Base-by-base conservation (phyloP, 768 basidiomycete genomes). In the Agaricus subrufescens region DNA sequence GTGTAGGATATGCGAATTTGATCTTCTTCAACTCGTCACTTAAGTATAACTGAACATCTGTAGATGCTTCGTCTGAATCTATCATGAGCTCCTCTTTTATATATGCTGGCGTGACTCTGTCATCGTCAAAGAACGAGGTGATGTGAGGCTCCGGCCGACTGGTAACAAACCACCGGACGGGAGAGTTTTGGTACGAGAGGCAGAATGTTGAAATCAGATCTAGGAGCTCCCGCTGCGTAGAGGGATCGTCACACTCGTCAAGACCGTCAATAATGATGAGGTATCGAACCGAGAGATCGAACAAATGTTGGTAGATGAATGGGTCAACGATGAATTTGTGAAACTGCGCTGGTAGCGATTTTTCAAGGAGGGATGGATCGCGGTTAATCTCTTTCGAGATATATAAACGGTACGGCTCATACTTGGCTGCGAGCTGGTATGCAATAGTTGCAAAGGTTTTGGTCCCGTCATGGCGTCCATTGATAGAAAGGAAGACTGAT, bases 71-170 rank as follows among this genome's bases (percentile, higher is more conserved):
- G 10, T 61, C 31, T 10, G 58, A 53, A 37, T 58, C 54, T 7
- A 48, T 46, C 19, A 48, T 50, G 1, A 54, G 47, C 14, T 34
- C 26, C 3, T 62, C 44, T 8, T 31, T 25, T 14, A 44, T n/a
- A 6, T 53, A 57, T 14, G 43, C 49, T 5, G 47, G 4, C 23
- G 26, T n/a, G 0, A 53, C 25, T n/a, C 10, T 19, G 12, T 34
- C 15, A 3, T 12, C 27, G 44, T 48, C 11, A 29, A 67, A 66
- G 2, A 31, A 39, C 0, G 50, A 42, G 4, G 42, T 39, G 10
- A 70, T 62, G n/a, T 63, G 56, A 7, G 59, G 48, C 46, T 70
- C 70, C 7, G 68, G 66, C 1, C 70, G 58, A 47, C 67, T 67
- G 3, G 62, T 54, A 34, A 71, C 61, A 9, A 71, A 27, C 38